phyloP scores from a whole-genome alignment of 345 rosid genomes.

The Linum tenue region DNA sequence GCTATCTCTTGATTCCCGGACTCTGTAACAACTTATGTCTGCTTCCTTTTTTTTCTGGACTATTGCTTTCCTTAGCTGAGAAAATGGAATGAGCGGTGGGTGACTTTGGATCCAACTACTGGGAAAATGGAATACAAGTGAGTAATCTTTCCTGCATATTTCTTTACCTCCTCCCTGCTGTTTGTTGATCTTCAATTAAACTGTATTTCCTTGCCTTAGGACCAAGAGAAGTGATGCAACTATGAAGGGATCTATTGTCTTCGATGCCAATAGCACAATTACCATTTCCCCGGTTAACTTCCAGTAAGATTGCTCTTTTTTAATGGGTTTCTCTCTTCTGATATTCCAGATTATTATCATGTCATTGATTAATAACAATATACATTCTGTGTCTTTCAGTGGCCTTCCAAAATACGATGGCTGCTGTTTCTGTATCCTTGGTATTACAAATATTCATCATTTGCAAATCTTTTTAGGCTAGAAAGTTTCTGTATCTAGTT shows the following conservation, averaged over 20 bases:
- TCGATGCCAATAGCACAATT: slow-evolving; percentile 88
- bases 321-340: slow-evolving; percentile 8
- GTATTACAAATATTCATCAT: neutral
- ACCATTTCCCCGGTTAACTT: slow-evolving; percentile 85
- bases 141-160: slow-evolving; percentile 15
- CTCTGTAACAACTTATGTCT: neutral
- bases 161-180: neutral
- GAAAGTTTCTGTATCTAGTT: slow-evolving; percentile 4
- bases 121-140: slow-evolving; percentile 96
- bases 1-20: neutral
- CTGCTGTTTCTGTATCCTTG: slow-evolving; percentile 95
- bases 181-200: neutral
- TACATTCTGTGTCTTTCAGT: slow-evolving; percentile 36
- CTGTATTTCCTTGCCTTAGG: slow-evolving; percentile 35
- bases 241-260: slow-evolving; percentile 68
- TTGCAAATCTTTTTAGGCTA: slow-evolving; percentile 7
- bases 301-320: slow-evolving; percentile 46
- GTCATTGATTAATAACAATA: slow-evolving; percentile 12
- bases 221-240: slow-evolving; percentile 79
- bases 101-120: slow-evolving; percentile 88
- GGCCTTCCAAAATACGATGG: slow-evolving; percentile 93
- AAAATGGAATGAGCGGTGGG: slow-evolving; percentile 99
- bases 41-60: neutral
- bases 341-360: neutral
- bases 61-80: slow-evolving; percentile 39